These are phyloP conservation scores for Penicillium expansum DNA, from an alignment of 2,329 filamentous ascomycete genomes.

Conservation along the genomic window DNA sequence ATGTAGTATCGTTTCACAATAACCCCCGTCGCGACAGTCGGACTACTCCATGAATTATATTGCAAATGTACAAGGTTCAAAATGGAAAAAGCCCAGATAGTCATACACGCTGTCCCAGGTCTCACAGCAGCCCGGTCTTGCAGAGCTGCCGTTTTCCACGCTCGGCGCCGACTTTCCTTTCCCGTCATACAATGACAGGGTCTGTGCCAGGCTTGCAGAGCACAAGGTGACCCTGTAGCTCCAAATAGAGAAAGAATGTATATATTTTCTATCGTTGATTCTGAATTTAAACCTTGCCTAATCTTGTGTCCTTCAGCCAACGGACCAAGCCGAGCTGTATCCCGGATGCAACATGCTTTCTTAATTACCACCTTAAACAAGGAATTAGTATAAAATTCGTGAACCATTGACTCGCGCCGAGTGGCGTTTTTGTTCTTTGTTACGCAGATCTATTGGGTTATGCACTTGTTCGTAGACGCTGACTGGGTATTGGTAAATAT, in stretches of 20 bases:
- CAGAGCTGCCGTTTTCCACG: constrained; percentile 17
- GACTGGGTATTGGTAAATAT: neutral
- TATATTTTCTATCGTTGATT: neutral
- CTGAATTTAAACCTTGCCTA: constrained; percentile 5
- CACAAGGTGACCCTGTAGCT: constrained; percentile 16
- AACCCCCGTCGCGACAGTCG: constrained; percentile 3
- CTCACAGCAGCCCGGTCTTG: constrained; percentile 18
- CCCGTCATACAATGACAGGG: constrained; percentile 15
- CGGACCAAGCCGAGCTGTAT: neutral
- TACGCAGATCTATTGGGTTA: neutral
- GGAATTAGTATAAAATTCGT: neutral
- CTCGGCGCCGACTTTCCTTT: constrained; percentile 15
- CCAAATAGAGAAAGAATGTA: neutral
- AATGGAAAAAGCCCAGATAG: constrained; percentile 10
- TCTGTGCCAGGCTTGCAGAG: neutral
- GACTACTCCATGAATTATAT: constrained; percentile 2
- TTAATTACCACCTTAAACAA: neutral
- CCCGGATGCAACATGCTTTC: constrained; percentile 11
- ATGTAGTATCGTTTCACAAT: constrained; percentile 14
- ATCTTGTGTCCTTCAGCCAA: neutral
- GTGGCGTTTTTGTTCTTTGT: neutral
- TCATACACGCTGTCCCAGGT: constrained; percentile 9
- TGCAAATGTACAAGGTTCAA: constrained; percentile 8
- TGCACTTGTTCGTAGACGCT: neutral
- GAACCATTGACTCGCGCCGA: neutral